Evolutionary conservation across 176 grass and related monocot genomes (phyloP).

Genomic region (Stipa capillata): DNA sequence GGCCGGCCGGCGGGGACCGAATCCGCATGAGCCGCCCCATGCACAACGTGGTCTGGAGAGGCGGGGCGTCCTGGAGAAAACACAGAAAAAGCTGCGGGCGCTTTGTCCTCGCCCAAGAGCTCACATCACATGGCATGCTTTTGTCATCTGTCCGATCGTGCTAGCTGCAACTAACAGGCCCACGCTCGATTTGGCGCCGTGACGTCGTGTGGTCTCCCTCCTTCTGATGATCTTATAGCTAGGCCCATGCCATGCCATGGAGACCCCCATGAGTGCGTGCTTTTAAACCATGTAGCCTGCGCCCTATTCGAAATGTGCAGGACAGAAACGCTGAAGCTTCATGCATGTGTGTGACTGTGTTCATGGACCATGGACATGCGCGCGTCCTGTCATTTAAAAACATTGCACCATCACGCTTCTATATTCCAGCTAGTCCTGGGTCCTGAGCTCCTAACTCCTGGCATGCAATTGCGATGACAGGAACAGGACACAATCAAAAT

Average conservation of each 20-base stretch:
- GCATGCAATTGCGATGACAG: too few relatives aligned
- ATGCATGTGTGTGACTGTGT: neutral
- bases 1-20: constrained; percentile 26
- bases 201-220: neutral
- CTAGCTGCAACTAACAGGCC: neutral
- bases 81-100: neutral
- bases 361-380: neutral
- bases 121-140: constrained; percentile 24
- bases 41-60: constrained; percentile 9
- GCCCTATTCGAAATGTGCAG: constrained; percentile 10
- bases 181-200: neutral
- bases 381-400: too few relatives aligned
- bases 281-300: neutral
- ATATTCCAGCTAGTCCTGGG: neutral
- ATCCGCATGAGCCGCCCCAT: neutral
- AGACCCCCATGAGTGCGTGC: neutral
- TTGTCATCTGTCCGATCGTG: neutral
- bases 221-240: neutral
- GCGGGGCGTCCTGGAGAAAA: neutral
- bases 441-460: too few relatives aligned
- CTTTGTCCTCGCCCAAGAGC: constrained; percentile 11
- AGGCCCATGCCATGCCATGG: neutral
- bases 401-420: neutral
- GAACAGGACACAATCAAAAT: neutral
- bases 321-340: neutral